Evolutionary conservation across 768 basidiomycete species (phyloP).

Genomic region (Amanita subjunquillea): DNA sequence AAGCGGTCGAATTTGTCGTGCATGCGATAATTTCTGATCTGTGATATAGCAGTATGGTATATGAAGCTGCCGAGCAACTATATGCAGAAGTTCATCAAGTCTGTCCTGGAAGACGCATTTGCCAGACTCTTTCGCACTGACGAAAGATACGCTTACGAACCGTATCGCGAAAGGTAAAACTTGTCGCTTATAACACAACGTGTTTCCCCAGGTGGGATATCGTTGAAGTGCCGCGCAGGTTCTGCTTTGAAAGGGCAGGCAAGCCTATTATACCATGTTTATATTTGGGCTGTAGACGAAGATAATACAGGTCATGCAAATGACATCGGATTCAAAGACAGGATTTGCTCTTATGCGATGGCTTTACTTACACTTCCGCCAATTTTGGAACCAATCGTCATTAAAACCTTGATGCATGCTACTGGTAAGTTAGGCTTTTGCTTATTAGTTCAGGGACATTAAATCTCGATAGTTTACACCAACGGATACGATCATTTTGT

Average conservation of each 20-base stretch:
- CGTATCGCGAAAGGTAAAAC: conserved; percentile 22
- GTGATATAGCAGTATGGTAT: conserved; percentile 77
- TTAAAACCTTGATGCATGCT: conserved; percentile 44
- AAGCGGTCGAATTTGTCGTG: conserved; percentile 12
- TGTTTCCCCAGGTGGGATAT: conserved; percentile 74
- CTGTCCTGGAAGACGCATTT: conserved; percentile 73
- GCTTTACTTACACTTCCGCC: conserved; percentile 21
- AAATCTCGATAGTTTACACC: conserved; percentile 37
- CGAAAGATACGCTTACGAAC: conserved; percentile 22
- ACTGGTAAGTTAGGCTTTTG: conserved; percentile 37
- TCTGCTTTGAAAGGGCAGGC: conserved; percentile 27
- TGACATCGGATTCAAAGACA: conserved; percentile 49
- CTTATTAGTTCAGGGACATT: not conserved
- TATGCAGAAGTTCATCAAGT: conserved; percentile 70
- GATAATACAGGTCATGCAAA: conserved; percentile 43
- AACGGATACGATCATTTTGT: conserved; percentile 63
- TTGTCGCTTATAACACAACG: conserved; percentile 79
- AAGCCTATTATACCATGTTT: not conserved
- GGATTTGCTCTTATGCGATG: conserved; percentile 68
- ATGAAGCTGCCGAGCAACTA: conserved; percentile 86
- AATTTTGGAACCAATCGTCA: conserved; percentile 20
- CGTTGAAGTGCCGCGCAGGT: conserved; percentile 49
- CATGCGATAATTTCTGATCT: not conserved
- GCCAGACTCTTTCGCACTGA: conserved; percentile 38
- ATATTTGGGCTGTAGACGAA: not conserved